Base-by-base conservation (phyloP, 768 basidiomycete species). In the Ephemerocybe angulata region DNA sequence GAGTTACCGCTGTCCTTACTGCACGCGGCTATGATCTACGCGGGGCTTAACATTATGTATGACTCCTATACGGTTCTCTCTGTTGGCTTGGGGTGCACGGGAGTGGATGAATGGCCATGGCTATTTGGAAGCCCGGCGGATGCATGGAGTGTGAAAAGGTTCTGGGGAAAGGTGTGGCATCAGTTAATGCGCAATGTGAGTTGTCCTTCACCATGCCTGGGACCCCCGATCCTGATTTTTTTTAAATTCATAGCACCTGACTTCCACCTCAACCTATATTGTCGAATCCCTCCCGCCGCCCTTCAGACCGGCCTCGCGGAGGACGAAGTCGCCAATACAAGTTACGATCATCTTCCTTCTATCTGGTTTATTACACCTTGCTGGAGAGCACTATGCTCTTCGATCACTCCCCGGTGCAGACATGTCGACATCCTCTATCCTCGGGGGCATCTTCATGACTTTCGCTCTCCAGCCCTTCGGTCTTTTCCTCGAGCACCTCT, bases 401-500 rank as follows among this genome's bases (percentile, higher is more conserved):
- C 10, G 8, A 4, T 22, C 43, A 15, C 30, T 37, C n/a, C 11
- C 1, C 15, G 19, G n/a, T 12, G 19, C 48, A n/a, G 17, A 12
- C 2, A 22, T 19, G 8, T 3, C 25, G 13, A 47, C 2, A 17
- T 10, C 48, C 8, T 3, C 24, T 31, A 29, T 29, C n/a, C n/a
- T 50, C 30, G 21, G 21, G 3, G 48, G 48, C 21, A 31, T 50
- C 2, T 30, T 35, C 7, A 33, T 13, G n/a, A 50, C 48, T 8
- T 50, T 50, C 21, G 48, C 48, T n/a, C 31, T 50, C 10, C 48
- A 50, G 15, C 48, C 48, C n/a, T 31, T 50, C 15, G 48, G 30
- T 19, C 48, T 50, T 8, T 15, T 8, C 7, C 15, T 50, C 19
- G 48, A 50, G 25, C 12, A 4, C 38, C 17, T 41, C 38, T n/a